Evolutionary conservation across 1,284 basidiomycete species (phyloP), one percentile per base, ranked within the genome.

Genomic region (Cutaneotrichosporon sp.): DNA sequence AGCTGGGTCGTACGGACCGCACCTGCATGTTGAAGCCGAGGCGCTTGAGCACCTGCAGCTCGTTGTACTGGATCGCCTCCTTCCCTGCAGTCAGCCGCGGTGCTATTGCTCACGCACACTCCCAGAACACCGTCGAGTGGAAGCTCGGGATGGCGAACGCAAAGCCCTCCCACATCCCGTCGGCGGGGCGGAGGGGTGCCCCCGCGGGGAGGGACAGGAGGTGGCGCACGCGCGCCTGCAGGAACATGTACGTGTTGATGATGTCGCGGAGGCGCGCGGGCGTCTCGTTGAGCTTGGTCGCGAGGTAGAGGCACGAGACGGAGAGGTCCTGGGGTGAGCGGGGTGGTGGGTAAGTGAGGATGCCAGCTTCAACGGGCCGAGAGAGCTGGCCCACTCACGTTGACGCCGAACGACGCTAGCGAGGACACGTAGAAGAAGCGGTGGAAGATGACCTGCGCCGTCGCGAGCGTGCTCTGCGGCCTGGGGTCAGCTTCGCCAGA

Each of bases 21-120:
- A 50, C 47, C 71, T 89, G 84, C 55, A 93, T 89, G 71, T 93
- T 89, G 81, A 94, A 94, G 4, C 90, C 91, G 13, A 94, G 84
- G 38, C 94, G 86, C 80, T 99, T 99, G 66, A 99, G 84, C 20
- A 99, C 86, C 76, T 99, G 97, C 92, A 99, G 98, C 80, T 99
- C 97, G 1, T 90, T 88, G 16, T 97, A 89, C 24, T 97, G 92
- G 50, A 98, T 82, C 5, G 90, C 88, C 59, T 80, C 79, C 62
- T 81, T 81, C 73, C 77, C 69, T 67, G 53, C 51, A 50, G 43
- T 56, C 46, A 64, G 55, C 51, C 1, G n/a, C n/a, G n/a, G n/a
- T n/a, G n/a, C n/a, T n/a, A n/a, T n/a, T n/a, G n/a, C n/a, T n/a
- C 2, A 58, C 72, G 59, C 31, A 72, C 76, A 78, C 34, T 78